Evolutionary conservation across 805 yeast genomes (phyloP).

Genomic region (Wickerhamomyces bovis): DNA sequence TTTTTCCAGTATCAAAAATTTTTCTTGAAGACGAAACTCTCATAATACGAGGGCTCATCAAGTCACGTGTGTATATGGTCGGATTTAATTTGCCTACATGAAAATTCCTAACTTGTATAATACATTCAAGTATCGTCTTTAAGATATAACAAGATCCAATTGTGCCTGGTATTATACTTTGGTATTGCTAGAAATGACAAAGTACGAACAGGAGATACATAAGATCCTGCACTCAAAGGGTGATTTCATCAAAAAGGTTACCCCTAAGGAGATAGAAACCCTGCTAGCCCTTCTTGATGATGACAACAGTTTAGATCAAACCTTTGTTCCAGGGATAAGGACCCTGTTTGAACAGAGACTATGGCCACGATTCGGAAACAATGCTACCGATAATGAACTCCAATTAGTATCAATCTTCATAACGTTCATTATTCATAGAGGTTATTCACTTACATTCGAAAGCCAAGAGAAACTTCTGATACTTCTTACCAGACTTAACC

Average conservation of each 20-base stretch:
- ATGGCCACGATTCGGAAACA: conserved; percentile 2
- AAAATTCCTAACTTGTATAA: not conserved
- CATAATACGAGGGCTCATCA: not conserved
- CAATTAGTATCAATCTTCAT: conserved; percentile 2
- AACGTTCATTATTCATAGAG: not conserved
- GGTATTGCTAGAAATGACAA: not conserved
- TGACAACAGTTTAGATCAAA: not conserved
- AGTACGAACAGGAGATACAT: not conserved
- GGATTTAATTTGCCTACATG: not conserved
- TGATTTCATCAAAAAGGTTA: not conserved
- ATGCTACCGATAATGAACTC: conserved; percentile 7
- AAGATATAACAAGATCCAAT: not conserved
- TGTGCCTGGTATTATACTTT: not conserved
- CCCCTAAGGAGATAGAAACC: not conserved
- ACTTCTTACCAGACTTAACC: conserved; percentile 12
- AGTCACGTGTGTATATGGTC: not conserved
- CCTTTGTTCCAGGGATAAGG: not conserved
- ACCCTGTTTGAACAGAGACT: not conserved
- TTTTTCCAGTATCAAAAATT: not conserved
- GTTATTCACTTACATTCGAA: not conserved
- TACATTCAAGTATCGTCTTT: no score
- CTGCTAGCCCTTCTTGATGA: not conserved
- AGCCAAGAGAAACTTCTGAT: conserved; percentile 4
- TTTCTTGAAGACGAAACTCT: conserved; percentile 4
- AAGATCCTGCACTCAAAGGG: not conserved